These are phyloP conservation scores for Cystobasidium pallidum DNA, from an alignment of 1,284 basidiomycete genomes.

Conservation along the genomic window DNA sequence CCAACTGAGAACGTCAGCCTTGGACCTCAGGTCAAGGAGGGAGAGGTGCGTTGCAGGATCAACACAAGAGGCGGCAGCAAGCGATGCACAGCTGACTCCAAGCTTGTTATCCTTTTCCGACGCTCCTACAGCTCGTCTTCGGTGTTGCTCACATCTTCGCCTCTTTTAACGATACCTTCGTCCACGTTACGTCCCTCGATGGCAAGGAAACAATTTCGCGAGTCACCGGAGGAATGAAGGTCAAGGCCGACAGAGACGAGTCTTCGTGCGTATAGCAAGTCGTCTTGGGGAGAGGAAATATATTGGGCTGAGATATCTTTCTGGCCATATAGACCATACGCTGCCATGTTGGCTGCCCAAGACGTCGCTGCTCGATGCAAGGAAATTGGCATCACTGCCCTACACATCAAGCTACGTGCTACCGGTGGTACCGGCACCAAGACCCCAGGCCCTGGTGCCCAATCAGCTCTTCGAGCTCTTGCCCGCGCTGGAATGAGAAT, in stretches of 20 bases:
- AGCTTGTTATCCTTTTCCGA: neutral
- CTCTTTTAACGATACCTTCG: constrained; percentile 97
- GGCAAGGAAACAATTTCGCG: constrained; percentile 99
- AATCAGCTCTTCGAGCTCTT: constrained; percentile 96
- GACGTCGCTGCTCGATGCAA: constrained; percentile 95
- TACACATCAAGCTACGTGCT: constrained; percentile 96
- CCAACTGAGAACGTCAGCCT: constrained; percentile 64
- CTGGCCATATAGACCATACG: constrained; percentile 68
- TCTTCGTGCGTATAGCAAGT: constrained; percentile 62
- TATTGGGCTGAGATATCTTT: neutral
- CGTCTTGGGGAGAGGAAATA: neutral
- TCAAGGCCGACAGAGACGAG: constrained; percentile 99
- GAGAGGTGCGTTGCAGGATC: constrained; percentile 65
- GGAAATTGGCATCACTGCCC: constrained; percentile 96
- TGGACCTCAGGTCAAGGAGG: constrained; percentile 91
- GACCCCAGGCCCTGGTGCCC: constrained; percentile 97
- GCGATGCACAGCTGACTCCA: neutral
- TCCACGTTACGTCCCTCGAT: constrained; percentile 97
- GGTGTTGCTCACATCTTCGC: constrained; percentile 97
- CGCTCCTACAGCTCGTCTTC: constrained; percentile 48
- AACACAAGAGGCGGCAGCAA: neutral
- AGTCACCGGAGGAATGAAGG: constrained; percentile 99
- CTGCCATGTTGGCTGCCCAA: constrained; percentile 99
- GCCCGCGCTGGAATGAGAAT: constrained; percentile 99
- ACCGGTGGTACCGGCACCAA: constrained; percentile 99